These are phyloP conservation scores for Candida loeiensis DNA, from an alignment of 805 yeast species.

Conservation along the genomic window DNA sequence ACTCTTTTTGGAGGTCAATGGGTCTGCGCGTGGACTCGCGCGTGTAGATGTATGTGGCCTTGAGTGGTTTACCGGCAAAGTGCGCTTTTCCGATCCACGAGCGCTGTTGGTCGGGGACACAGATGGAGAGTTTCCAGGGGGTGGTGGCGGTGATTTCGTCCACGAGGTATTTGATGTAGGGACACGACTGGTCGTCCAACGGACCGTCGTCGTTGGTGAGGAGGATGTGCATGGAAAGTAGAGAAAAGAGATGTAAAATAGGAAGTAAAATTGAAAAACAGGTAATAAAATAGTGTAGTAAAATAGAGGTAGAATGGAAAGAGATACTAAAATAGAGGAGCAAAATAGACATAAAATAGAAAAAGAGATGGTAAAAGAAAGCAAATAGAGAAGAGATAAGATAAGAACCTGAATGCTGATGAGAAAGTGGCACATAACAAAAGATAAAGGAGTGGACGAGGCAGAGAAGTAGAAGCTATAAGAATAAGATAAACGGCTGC, in stretches of 20 bases:
- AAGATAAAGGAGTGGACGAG: too few relatives aligned
- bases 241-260: not conserved
- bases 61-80: slow-evolving; percentile 69
- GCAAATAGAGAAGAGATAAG: not conserved
- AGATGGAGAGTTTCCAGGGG: slow-evolving; percentile 81
- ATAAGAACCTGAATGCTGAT: too few relatives aligned
- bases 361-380: not conserved
- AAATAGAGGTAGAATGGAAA: not conserved
- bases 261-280: too few relatives aligned
- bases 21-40: slow-evolving; percentile 31
- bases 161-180: slow-evolving; percentile 79
- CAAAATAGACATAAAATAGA: not conserved
- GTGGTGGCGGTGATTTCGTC: slow-evolving; percentile 62
- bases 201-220: slow-evolving; percentile 97
- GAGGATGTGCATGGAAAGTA: slow-evolving; percentile 43
- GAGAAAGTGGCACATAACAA: too few relatives aligned
- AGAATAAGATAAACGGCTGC: too few relatives aligned
- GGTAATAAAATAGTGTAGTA: too few relatives aligned
- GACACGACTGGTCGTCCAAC: slow-evolving; percentile 71
- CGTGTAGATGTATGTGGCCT: slow-evolving; percentile 64
- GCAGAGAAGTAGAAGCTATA: too few relatives aligned
- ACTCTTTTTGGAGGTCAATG: slow-evolving; percentile 4
- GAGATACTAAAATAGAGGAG: not conserved
- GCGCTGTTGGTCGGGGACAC: slow-evolving; percentile 79
- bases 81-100: slow-evolving; percentile 99